A percentile compares a stretch with the other conserved stretches of the same genome.
Evolutionary conservation across 73 alveolate species (phyloP).

Genomic region (Paramecium biaurelia): DNA sequence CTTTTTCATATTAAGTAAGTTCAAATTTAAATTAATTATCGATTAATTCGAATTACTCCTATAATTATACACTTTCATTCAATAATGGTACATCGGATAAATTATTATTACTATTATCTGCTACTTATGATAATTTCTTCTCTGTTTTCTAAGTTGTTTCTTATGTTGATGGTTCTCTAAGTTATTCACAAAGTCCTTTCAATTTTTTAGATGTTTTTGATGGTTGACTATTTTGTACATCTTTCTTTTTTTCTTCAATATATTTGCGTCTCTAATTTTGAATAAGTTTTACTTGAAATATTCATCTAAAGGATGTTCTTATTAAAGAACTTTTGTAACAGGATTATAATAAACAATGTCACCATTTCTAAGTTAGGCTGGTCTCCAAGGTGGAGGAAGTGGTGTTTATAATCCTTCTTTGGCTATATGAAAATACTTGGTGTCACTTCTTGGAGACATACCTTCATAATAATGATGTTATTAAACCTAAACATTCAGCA

Average conservation of each 20-base stretch:
- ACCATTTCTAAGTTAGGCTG: background rate
- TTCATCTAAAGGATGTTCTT: constrained; percentile 2
- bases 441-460: constrained; percentile 39
- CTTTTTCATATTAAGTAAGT: background rate
- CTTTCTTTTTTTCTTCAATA: background rate
- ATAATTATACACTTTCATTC: background rate
- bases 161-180: background rate
- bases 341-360: background rate
- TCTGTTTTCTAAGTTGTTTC: background rate
- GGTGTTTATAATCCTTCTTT: constrained; percentile 29
- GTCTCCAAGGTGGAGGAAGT: constrained; percentile 37
- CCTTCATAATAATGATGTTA: constrained; percentile 12
- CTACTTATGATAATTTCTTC: background rate
- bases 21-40: constrained; percentile 21
- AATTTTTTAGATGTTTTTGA: background rate
- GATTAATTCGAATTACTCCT: background rate
- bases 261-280: background rate
- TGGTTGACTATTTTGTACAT: background rate
- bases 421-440: constrained; percentile 5
- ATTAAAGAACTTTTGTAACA: background rate
- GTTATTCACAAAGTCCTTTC: background rate
- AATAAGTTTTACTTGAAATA: background rate
- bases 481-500: constrained; percentile 22
- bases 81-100: background rate
- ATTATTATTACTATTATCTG: background rate